phyloP scores from a whole-genome alignment of 768 basidiomycete genomes.

The Amylocystis lapponica region DNA sequence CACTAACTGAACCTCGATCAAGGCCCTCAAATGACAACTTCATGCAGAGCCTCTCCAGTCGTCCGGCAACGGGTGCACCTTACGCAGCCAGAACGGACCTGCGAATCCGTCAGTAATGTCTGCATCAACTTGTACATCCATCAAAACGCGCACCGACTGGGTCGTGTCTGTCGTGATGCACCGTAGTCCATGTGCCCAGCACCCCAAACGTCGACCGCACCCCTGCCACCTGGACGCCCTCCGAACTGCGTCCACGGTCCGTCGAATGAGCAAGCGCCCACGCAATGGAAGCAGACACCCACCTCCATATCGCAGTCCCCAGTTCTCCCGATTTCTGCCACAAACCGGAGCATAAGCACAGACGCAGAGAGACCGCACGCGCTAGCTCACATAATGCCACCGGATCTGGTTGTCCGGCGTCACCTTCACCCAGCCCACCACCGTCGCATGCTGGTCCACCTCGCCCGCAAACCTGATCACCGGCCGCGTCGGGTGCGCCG shows the following conservation, averaged over 20 bases:
- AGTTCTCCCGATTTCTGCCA: constrained; percentile 36
- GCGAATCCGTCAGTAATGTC: neutral
- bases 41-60: too few species aligned
- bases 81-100: constrained; percentile 28
- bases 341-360: neutral
- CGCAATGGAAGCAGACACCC: constrained; percentile 14
- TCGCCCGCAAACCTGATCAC: constrained; percentile 49
- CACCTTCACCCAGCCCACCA: constrained; percentile 51
- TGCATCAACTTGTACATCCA: neutral
- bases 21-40: too few species aligned
- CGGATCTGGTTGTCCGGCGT: constrained; percentile 52
- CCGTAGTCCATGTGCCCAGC: constrained; percentile 48
- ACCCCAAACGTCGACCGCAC: constrained; percentile 55
- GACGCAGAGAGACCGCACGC: neutral
- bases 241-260: constrained; percentile 44
- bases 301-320: constrained; percentile 54
- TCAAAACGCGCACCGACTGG: constrained; percentile 36
- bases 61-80: constrained; percentile 10
- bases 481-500: constrained; percentile 44
- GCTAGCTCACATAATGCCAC: constrained; percentile 56
- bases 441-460: constrained; percentile 38
- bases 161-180: constrained; percentile 40
- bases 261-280: neutral
- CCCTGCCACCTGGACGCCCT: constrained; percentile 57
- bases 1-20: too few species aligned